Percentiles rank a stretch among this genome's conserved stretches.
Evolutionary conservation across 169 alveolate species (phyloP).

Genomic region (Pseudocohnilembus persalinus): DNA sequence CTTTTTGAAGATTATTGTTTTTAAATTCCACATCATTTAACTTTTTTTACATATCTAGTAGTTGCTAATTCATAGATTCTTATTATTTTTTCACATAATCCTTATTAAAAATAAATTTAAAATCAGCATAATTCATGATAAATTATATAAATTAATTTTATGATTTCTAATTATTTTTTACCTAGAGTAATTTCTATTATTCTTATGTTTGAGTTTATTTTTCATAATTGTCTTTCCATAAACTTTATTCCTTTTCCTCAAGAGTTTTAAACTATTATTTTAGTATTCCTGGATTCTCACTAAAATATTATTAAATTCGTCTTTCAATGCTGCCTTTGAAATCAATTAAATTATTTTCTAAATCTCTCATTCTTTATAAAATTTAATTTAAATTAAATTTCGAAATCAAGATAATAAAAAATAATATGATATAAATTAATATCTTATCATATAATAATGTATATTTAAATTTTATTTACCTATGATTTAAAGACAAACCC

Average conservation of each 20-base stretch:
- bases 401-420: no score
- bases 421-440: no score
- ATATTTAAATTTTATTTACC: neutral
- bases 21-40: conserved; percentile 23
- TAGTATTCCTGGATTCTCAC: conserved; percentile 35
- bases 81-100: conserved; percentile 24
- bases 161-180: no score
- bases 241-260: conserved; percentile 32
- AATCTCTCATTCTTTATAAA: conserved; percentile 36
- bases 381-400: neutral
- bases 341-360: conserved; percentile 41
- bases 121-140: no score
- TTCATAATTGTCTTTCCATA: conserved; percentile 36
- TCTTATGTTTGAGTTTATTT: conserved; percentile 26
- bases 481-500: neutral
- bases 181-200: conserved; percentile 8
- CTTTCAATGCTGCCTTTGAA: conserved; percentile 48
- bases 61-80: conserved; percentile 11
- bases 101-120: no score
- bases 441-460: no score
- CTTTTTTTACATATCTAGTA: conserved; percentile 26
- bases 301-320: conserved; percentile 24
- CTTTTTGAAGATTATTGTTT: conserved; percentile 3
- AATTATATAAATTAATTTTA: no score
- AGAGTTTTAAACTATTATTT: conserved; percentile 27